phyloP scores from a whole-genome alignment of 805 yeast genomes.

The Candida lessepsii region DNA sequence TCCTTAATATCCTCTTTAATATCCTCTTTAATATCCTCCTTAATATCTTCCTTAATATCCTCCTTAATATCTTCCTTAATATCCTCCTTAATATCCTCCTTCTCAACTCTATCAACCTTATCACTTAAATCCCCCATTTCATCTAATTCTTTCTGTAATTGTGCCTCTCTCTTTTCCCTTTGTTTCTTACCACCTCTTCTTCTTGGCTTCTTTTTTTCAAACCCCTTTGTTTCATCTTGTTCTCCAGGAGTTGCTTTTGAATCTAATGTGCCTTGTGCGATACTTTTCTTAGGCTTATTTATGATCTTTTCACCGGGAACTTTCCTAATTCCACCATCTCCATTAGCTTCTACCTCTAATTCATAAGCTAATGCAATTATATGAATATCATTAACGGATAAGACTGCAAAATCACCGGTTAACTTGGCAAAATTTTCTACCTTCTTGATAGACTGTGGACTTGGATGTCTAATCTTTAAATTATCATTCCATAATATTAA shows the following conservation, averaged over 20 bases:
- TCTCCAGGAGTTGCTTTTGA: constrained; percentile 2
- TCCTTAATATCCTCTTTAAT: constrained; percentile 11
- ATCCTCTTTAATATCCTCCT: constrained; percentile 9
- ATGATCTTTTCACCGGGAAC: constrained; percentile 63
- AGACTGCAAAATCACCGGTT: constrained; percentile 89
- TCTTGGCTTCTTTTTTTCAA: constrained; percentile 26
- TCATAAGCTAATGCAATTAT: constrained; percentile 90
- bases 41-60: not conserved
- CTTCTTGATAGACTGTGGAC: constrained; percentile 54
- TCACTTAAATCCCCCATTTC: constrained; percentile 17
- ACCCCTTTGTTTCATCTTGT: constrained; percentile 9
- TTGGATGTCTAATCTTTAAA: constrained; percentile 76
- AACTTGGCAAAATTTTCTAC: constrained; percentile 76
- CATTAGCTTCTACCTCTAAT: constrained; percentile 67
- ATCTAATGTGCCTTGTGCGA: too few species aligned
- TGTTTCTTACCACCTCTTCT: constrained; percentile 69
- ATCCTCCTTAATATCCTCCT: constrained; percentile 3
- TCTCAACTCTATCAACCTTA: constrained; percentile 10
- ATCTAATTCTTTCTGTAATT: constrained; percentile 26
- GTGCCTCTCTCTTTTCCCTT: constrained; percentile 53
- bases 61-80: constrained; percentile 9
- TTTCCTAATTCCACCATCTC: constrained; percentile 68
- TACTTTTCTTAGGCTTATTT: constrained; percentile 11
- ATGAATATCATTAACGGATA: constrained; percentile 89
- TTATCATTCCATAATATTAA: constrained; percentile 76